phyloP scores from a whole-genome alignment of 2,329 filamentous ascomycete genomes.

The Tolypocladium cylindrosporum region DNA sequence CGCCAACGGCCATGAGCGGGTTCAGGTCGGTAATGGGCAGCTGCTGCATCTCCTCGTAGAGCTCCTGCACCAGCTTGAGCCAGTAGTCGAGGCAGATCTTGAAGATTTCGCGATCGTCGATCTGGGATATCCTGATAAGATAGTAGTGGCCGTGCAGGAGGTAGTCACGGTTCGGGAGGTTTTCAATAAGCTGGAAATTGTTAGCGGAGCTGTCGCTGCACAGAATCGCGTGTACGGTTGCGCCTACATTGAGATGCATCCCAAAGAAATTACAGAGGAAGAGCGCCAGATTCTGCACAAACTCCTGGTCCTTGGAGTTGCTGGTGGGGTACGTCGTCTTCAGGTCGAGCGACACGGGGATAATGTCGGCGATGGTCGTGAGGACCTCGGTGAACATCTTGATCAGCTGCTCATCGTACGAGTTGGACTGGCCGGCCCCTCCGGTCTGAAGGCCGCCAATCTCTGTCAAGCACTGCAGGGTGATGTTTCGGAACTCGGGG shows the following conservation, averaged over 20 bases:
- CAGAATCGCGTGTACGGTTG: not conserved
- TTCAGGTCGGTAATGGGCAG: conserved; percentile 90
- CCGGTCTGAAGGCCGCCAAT: conserved; percentile 90
- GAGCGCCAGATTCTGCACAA: conserved; percentile 90
- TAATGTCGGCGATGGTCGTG: conserved; percentile 85
- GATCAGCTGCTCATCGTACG: conserved; percentile 90
- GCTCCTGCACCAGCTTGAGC: conserved; percentile 94
- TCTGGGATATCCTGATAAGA: conserved; percentile 94
- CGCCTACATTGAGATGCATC: conserved; percentile 69
- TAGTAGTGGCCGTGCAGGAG: conserved; percentile 96
- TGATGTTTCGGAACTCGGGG: conserved; percentile 93
- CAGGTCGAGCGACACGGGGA: conserved; percentile 80
- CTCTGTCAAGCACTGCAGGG: conserved; percentile 92
- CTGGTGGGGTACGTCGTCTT: conserved; percentile 86
- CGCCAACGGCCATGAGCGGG: conserved; percentile 70
- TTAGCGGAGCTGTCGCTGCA: conserved; percentile 5
- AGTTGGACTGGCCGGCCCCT: conserved; percentile 51
- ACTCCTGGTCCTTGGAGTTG: conserved; percentile 90
- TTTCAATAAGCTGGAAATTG: conserved; percentile 67
- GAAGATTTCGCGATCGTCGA: conserved; percentile 97
- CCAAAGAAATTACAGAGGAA: conserved; percentile 97
- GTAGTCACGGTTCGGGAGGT: conserved; percentile 88
- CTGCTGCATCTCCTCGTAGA: conserved; percentile 98
- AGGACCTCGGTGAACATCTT: conserved; percentile 98
- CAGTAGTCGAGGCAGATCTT: conserved; percentile 99